Conservation (phyloP, 177 flowering plant genomes). For the Telopea speciosissima region DNA sequence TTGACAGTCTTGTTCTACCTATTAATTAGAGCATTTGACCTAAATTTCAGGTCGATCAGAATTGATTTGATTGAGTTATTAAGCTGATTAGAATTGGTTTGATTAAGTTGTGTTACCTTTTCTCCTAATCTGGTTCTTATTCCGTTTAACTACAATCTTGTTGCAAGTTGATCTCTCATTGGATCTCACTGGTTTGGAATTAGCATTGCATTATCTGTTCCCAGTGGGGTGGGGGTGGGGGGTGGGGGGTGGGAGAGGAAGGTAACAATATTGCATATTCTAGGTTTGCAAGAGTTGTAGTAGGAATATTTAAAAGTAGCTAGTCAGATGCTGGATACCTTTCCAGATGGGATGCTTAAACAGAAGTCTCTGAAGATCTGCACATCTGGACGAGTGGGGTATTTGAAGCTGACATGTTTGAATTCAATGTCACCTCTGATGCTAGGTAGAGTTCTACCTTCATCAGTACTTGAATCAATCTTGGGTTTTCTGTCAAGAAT, state of each 20-base stretch:
- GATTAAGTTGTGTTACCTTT: too few species aligned
- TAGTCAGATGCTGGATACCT: conserved; percentile 14
- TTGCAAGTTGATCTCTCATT: too few species aligned
- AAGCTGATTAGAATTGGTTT: too few species aligned
- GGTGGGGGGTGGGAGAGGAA: neutral
- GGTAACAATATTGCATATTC: neutral
- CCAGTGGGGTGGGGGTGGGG: too few species aligned
- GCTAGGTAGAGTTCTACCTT: conserved; percentile 18
- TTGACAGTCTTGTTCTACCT: too few species aligned
- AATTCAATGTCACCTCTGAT: conserved; percentile 27
- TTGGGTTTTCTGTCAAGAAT: conserved; percentile 25
- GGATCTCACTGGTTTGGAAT: too few species aligned
- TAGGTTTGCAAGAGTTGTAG: neutral
- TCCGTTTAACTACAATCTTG: too few species aligned
- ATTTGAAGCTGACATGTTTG: conserved; percentile 24
- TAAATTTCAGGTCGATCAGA: too few species aligned
- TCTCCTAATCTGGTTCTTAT: too few species aligned
- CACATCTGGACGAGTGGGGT: conserved; percentile 30
- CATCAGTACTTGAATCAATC: conserved; percentile 27
- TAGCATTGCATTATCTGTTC: too few species aligned
- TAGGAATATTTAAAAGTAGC: neutral
- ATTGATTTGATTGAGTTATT: too few species aligned
- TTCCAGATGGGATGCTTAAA: conserved; percentile 25
- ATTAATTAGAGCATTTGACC: too few species aligned
- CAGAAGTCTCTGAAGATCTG: conserved; percentile 29